Evolutionary conservation across 148 eudicot species (phyloP).

Genomic region (Rhododendron ferrugineum): DNA sequence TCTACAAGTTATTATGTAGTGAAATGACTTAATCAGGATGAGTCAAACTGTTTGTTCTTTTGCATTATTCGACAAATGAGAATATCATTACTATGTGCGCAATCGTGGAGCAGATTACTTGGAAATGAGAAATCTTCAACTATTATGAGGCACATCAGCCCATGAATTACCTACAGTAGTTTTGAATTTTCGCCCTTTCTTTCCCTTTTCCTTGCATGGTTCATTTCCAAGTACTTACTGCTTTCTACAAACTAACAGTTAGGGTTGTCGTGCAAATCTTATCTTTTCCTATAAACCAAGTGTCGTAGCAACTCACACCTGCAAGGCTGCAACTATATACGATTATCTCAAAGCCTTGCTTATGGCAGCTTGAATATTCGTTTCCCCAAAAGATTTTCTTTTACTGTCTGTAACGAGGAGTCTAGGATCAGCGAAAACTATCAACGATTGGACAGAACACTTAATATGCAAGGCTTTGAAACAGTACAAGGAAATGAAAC

Average conservation of each 20-base stretch:
- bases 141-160: neutral
- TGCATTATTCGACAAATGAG: neutral
- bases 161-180: neutral
- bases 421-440: neutral
- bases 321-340: neutral
- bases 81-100: neutral
- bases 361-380: neutral
- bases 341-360: neutral
- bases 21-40: neutral
- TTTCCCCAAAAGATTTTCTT: neutral
- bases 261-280: neutral
- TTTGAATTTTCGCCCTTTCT: neutral
- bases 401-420: neutral
- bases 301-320: neutral
- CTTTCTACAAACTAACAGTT: neutral
- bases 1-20: neutral
- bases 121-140: neutral
- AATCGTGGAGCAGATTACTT: neutral
- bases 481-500: neutral
- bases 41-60: neutral
- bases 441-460: neutral
- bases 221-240: neutral
- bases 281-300: neutral
- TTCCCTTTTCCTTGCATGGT: neutral
- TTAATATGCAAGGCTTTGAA: neutral